phyloP scores from a whole-genome alignment of 176 grass and related monocot genomes.

The Avena eriantha region DNA sequence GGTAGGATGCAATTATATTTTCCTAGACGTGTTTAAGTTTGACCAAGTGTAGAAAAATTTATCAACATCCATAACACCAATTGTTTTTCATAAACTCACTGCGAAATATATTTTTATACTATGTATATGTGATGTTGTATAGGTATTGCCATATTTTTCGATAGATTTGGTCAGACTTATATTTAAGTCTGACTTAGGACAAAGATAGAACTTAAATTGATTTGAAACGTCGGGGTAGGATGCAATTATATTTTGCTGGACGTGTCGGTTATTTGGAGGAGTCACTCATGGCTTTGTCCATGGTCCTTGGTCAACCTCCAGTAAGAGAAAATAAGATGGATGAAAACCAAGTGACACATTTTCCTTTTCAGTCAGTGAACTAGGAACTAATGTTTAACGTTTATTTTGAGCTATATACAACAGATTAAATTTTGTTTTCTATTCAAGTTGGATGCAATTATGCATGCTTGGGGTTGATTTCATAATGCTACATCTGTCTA shows the following conservation, averaged over 20 bases:
- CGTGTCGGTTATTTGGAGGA: background rate
- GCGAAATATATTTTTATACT: too few relatives aligned
- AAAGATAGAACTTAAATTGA: too few relatives aligned
- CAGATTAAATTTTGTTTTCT: constrained; percentile 6
- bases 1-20: background rate
- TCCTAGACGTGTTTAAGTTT: too few relatives aligned
- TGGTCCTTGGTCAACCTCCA: background rate
- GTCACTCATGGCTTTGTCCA: background rate
- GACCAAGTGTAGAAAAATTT: too few relatives aligned
- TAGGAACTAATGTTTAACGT: background rate
- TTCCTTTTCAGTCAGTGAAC: background rate
- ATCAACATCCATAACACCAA: too few relatives aligned
- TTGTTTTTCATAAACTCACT: too few relatives aligned
- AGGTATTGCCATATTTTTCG: too few relatives aligned
- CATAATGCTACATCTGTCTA: background rate
- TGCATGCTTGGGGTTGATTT: background rate
- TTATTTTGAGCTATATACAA: background rate
- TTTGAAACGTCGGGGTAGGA: too few relatives aligned
- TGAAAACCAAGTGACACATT: background rate
- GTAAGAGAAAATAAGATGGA: background rate
- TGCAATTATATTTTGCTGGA: background rate
- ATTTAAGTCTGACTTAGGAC: too few relatives aligned
- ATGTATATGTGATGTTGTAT: too few relatives aligned
- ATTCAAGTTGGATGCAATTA: constrained; percentile 15
- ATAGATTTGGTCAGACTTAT: too few relatives aligned